These are phyloP conservation scores for Cordyceps fumosorosea DNA, from an alignment of 2,329 filamentous ascomycete species.

Conservation along the genomic window DNA sequence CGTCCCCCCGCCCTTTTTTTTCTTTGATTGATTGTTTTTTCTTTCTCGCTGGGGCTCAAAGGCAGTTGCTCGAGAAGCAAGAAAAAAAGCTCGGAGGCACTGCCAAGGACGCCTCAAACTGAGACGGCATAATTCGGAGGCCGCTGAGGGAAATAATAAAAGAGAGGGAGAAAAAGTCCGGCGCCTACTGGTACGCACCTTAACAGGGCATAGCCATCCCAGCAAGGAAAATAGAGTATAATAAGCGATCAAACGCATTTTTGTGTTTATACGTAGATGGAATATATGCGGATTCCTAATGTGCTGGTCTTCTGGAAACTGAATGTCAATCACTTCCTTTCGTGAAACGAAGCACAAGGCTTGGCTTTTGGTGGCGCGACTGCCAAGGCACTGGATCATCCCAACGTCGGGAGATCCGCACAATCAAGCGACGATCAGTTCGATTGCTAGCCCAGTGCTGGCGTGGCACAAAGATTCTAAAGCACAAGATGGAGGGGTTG, in stretches of 20 bases:
- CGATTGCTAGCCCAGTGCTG: background rate
- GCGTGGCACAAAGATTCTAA: background rate
- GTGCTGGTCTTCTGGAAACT: background rate
- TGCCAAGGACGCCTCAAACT: slow-evolving; percentile 3
- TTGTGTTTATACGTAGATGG: no score
- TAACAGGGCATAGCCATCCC: background rate
- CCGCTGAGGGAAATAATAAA: background rate
- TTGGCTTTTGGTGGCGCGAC: slow-evolving; percentile 10
- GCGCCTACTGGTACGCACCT: background rate
- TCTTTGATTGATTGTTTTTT: background rate
- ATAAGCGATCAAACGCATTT: no score
- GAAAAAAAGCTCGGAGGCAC: background rate
- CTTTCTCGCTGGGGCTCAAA: background rate
- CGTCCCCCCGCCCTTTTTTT: background rate
- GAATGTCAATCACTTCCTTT: slow-evolving; percentile 5
- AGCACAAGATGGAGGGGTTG: background rate
- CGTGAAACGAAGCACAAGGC: slow-evolving; percentile 7
- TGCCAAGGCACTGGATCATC: slow-evolving; percentile 10
- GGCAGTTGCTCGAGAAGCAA: background rate
- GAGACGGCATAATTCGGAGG: background rate
- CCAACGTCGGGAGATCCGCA: slow-evolving; percentile 12
- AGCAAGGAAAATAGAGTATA: no score
- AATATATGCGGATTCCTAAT: background rate
- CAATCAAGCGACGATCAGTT: slow-evolving; percentile 5
- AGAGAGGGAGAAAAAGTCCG: background rate